phyloP scores from a whole-genome alignment of 768 basidiomycete genomes.

The Tricholoma sp. region DNA sequence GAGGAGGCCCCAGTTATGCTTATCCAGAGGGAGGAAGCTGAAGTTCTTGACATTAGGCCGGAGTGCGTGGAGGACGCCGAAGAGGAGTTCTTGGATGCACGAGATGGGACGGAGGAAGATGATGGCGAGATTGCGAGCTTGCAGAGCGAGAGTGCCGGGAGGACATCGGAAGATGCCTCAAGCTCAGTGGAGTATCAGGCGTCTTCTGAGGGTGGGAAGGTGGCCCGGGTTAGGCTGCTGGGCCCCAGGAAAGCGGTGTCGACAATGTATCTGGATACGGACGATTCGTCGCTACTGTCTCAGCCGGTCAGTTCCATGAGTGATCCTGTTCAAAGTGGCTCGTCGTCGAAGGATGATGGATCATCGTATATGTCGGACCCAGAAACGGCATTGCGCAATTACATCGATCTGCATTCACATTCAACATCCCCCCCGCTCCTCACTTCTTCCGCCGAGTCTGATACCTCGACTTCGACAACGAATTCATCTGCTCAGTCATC shows the following conservation, averaged over 20 bases:
- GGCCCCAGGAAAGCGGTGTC: slow-evolving; percentile 22
- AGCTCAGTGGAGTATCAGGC: slow-evolving; percentile 32
- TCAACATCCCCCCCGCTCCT: slow-evolving; percentile 41
- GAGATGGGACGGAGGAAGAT: slow-evolving; percentile 22
- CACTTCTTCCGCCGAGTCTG: slow-evolving; percentile 56
- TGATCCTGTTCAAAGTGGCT: slow-evolving; percentile 7
- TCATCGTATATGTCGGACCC: slow-evolving; percentile 26
- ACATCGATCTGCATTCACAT: slow-evolving; percentile 14
- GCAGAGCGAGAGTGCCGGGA: slow-evolving; percentile 20
- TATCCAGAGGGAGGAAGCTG: slow-evolving; percentile 25
- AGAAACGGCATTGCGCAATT: slow-evolving; percentile 9
- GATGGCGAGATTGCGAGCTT: slow-evolving; percentile 19
- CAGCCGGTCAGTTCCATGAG: background rate
- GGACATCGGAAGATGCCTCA: slow-evolving; percentile 23
- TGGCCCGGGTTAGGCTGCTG: slow-evolving; percentile 6
- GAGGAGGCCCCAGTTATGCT: slow-evolving; percentile 28
- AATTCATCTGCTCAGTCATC: slow-evolving; percentile 46
- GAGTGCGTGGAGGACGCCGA: slow-evolving; percentile 15
- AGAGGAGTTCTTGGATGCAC: slow-evolving; percentile 22
- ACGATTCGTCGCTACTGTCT: slow-evolving; percentile 8
- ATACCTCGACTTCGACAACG: slow-evolving; percentile 43
- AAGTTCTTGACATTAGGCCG: slow-evolving; percentile 22
- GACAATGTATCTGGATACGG: slow-evolving; percentile 34
- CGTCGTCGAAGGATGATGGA: slow-evolving; percentile 16
- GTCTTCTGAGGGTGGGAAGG: slow-evolving; percentile 24